Conservation (phyloP, 768 basidiomycete genomes). For the Tricholoma furcatifolium region DNA sequence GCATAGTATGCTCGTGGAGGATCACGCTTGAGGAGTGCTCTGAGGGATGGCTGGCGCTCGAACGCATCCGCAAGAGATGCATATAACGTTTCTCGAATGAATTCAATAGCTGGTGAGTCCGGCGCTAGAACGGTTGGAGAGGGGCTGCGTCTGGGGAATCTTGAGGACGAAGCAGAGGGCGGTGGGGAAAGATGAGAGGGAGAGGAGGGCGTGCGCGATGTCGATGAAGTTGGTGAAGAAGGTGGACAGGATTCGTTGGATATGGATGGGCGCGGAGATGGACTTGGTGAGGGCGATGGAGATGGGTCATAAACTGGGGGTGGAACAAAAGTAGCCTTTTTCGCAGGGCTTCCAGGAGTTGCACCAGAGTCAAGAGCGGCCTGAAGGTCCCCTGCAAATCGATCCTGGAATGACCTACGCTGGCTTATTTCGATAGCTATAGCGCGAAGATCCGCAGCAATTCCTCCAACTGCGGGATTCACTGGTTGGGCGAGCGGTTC, state of each 20-base stretch:
- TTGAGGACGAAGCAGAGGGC: conserved; percentile 21
- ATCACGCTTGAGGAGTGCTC: conserved; percentile 55
- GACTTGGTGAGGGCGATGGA: conserved; percentile 20
- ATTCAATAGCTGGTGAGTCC: conserved; percentile 63
- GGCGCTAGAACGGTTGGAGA: conserved; percentile 42
- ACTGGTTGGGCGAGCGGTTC: conserved; percentile 41
- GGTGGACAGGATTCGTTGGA: conserved; percentile 1
- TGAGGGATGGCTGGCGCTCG: conserved; percentile 52
- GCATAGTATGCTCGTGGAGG: conserved; percentile 79
- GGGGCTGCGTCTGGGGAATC: conserved; percentile 26
- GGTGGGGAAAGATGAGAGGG: conserved; percentile 22
- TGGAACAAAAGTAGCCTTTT: conserved; percentile 66
- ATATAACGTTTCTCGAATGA: conserved; percentile 87
- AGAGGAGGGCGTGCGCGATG: neutral
- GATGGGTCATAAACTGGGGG: conserved; percentile 62
- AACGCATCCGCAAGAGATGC: conserved; percentile 75
- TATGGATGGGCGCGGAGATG: conserved; percentile 4
- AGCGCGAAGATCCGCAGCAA: conserved; percentile 79
- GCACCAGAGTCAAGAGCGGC: conserved; percentile 72
- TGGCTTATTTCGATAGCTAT: conserved; percentile 89
- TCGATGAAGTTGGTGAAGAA: neutral
- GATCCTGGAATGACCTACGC: conserved; percentile 78
- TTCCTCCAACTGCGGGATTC: conserved; percentile 46
- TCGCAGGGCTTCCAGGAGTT: conserved; percentile 25
- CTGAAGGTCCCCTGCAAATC: conserved; percentile 73